Base-by-base conservation (phyloP, 2,329 filamentous ascomycete species). In the Penicillium crustosum region DNA sequence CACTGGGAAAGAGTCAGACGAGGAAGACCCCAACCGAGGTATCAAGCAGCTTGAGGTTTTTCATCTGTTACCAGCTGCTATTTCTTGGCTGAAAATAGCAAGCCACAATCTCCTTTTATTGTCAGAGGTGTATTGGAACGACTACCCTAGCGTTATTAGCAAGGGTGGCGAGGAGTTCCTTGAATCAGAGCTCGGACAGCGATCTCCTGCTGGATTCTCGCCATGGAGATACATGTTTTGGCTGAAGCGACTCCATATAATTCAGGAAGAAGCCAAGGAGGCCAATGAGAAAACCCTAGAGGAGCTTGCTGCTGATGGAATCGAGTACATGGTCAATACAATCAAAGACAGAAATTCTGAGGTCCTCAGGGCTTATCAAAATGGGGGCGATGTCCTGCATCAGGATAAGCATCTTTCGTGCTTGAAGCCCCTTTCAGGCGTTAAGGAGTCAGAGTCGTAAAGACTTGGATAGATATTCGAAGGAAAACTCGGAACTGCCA, bases 141-240 rank as follows among this genome's bases (percentile, higher is more conserved):
- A 64, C 25, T 68, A 65, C 42, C 61, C 65, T 6, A 61, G 56
- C 27, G 17, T 23, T 0, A 63, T 68, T 15, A 43, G 60, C 25
- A 50, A 53, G 31, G 60, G 62, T 49, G 66, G 66, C 4, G 19
- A 44, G 29, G n/a, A 27, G 5, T 69, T 69, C 38, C 7, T 65
- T 19, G 29, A 65, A 43, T 70, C 67, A 0, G 66, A 66, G 35
- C 58, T 69, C 4, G 68, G 67, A 8, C 51, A 61, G 54, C 67
- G 62, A 56, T 53, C 65, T 38, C 63, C 62, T 6, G 27, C 47
- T 55, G 67, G 66, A 48, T 67, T 70, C 42, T 56, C 57, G 7
- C 66, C 64, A 13, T 70, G 63, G 67, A 65, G 68, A 62, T 69
- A 53, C 8, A 57, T 70, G 57, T 70, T 55, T 60, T 70, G 68